Conservation (phyloP, 2,329 filamentous ascomycete species). For the Arachnopeziza araneosa region DNA sequence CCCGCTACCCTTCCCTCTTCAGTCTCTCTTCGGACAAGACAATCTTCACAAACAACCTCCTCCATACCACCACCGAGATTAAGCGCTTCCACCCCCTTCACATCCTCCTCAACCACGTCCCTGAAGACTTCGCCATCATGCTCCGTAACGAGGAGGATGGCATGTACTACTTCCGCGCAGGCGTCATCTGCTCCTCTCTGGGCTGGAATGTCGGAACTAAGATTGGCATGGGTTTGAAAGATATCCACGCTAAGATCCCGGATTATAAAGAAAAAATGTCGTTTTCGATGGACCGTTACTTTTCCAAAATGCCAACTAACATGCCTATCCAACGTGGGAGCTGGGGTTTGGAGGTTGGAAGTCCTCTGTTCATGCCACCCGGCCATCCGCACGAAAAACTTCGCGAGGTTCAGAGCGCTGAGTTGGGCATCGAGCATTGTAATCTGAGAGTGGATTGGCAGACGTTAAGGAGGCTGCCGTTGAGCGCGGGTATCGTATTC, state of each 20-base stretch:
- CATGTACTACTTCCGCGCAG: slow-evolving; percentile 68
- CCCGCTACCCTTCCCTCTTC: slow-evolving; percentile 74
- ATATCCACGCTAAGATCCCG: slow-evolving; percentile 70
- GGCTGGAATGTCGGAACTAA: slow-evolving; percentile 76
- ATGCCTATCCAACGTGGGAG: slow-evolving; percentile 78
- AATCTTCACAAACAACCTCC: slow-evolving; percentile 62
- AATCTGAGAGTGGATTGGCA: slow-evolving; percentile 83
- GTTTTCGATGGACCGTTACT: slow-evolving; percentile 80
- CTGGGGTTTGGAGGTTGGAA: slow-evolving; percentile 74
- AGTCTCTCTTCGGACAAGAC: slow-evolving; percentile 47
- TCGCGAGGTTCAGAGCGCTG: slow-evolving; percentile 51
- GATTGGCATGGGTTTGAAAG: slow-evolving; percentile 62
- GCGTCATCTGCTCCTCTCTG: slow-evolving; percentile 70
- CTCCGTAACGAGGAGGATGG: slow-evolving; percentile 66
- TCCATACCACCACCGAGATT: slow-evolving; percentile 58
- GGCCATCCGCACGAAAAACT: slow-evolving; percentile 59
- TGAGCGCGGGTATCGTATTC: slow-evolving; percentile 72
- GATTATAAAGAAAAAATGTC: slow-evolving; percentile 87
- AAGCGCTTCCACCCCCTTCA: slow-evolving; percentile 57
- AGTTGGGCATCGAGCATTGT: slow-evolving; percentile 52
- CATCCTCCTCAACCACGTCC: slow-evolving; percentile 69
- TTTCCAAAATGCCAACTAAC: slow-evolving; percentile 68
- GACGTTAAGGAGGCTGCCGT: slow-evolving; percentile 70
- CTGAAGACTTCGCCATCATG: slow-evolving; percentile 79
- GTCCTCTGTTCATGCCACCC: slow-evolving; percentile 69